These are phyloP conservation scores for Backusella circina DNA, from an alignment of 192 early-diverging fungal genomes.

Conservation along the genomic window DNA sequence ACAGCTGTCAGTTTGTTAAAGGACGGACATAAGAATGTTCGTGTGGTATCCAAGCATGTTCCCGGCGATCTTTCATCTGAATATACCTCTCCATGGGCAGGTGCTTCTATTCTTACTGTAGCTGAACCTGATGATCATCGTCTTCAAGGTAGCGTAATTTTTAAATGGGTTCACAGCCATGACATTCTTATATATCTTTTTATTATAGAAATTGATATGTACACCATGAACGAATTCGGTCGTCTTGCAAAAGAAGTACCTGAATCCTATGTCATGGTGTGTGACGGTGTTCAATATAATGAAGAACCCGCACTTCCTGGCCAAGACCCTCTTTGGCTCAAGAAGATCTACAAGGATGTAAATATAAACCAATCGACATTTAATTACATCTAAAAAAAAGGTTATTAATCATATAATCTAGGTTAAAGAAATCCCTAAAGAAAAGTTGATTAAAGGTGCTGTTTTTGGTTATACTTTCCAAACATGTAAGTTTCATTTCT, in stretches of 20 bases:
- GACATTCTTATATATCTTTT: too few species aligned
- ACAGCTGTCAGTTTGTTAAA: slow-evolving; percentile 60
- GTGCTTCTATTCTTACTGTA: slow-evolving; percentile 24
- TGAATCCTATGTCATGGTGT: slow-evolving; percentile 36
- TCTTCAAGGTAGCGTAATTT: slow-evolving; percentile 30
- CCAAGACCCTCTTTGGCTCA: slow-evolving; percentile 37
- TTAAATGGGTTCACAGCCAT: too few species aligned
- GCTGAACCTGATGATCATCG: slow-evolving; percentile 30
- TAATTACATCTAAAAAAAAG: too few species aligned
- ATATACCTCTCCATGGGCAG: slow-evolving; percentile 61
- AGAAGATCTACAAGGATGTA: slow-evolving; percentile 43
- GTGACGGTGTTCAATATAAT: slow-evolving; percentile 37
- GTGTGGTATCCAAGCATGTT: slow-evolving; percentile 55
- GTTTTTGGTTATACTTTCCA: slow-evolving; percentile 26
- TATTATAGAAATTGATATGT: slow-evolving; percentile 30
- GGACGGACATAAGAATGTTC: slow-evolving; percentile 54
- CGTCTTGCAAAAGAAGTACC: slow-evolving; percentile 18
- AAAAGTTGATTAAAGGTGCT: slow-evolving; percentile 3
- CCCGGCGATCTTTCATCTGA: slow-evolving; percentile 46
- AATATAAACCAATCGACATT: too few species aligned
- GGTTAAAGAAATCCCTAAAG: slow-evolving; percentile 15
- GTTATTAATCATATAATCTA: not conserved
- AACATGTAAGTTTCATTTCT: slow-evolving; percentile 13
- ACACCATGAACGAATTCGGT: slow-evolving; percentile 28
- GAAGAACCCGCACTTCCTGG: slow-evolving; percentile 15